Conservation (phyloP, 495 filamentous ascomycete genomes). For the Penicillium simplicissimum region DNA sequence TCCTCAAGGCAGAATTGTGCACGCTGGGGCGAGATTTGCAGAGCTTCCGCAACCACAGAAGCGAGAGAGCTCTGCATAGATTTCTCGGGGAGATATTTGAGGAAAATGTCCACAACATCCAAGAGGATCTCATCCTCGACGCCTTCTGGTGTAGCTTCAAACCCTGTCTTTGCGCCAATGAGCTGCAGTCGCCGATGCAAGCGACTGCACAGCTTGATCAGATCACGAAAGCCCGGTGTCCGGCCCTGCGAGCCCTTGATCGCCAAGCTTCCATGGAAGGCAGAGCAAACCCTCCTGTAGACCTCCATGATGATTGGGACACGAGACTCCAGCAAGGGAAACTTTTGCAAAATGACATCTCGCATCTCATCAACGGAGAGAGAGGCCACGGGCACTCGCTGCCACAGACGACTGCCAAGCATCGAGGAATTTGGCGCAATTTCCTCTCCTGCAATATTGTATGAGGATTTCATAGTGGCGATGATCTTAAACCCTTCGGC, state of each 20-base stretch:
- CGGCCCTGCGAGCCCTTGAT: conserved; percentile 50
- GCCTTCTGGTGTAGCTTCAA: conserved; percentile 70
- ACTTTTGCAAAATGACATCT: conserved; percentile 67
- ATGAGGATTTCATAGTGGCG: conserved; percentile 79
- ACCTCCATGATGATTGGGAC: conserved; percentile 71
- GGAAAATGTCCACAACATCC: conserved; percentile 87
- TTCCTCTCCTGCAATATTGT: conserved; percentile 71
- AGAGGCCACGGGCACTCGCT: conserved; percentile 65
- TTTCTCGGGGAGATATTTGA: conserved; percentile 70
- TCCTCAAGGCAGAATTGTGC: conserved; percentile 67
- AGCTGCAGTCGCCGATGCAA: conserved; percentile 59
- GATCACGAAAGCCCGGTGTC: conserved; percentile 68
- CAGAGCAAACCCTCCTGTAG: conserved; percentile 64
- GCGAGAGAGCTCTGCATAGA: conserved; percentile 62
- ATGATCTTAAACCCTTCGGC: conserved; percentile 84
- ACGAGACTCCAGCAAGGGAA: conserved; percentile 68
- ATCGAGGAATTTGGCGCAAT: conserved; percentile 53
- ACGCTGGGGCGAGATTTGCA: conserved; percentile 80
- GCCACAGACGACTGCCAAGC: conserved; percentile 83
- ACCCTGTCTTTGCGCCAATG: conserved; percentile 65
- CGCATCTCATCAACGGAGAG: conserved; percentile 70
- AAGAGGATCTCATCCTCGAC: conserved; percentile 83
- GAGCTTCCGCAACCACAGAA: conserved; percentile 71
- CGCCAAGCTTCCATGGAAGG: conserved; percentile 48
- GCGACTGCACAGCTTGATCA: conserved; percentile 87